Conservation (phyloP, 192 early-diverging fungal genomes). For the Thamnidium elegans region DNA sequence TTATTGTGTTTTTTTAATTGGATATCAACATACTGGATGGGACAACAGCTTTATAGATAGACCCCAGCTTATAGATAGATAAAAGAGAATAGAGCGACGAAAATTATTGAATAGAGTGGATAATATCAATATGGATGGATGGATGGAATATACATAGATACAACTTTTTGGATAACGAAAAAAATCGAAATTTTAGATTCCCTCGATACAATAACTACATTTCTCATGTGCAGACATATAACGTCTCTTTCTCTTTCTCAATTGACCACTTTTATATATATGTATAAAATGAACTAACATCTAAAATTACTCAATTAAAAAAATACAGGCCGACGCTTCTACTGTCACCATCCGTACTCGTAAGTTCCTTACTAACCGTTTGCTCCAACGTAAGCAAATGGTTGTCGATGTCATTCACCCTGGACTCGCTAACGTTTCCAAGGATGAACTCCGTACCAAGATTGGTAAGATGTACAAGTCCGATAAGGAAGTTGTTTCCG, state of each 20-base stretch:
- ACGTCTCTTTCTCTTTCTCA: background rate
- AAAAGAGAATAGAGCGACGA: too few species aligned
- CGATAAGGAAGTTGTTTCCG: slow-evolving; percentile 84
- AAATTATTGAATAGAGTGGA: background rate
- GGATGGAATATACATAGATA: slow-evolving; percentile 8
- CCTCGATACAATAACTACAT: background rate
- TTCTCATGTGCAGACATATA: background rate
- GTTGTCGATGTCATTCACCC: slow-evolving; percentile 96
- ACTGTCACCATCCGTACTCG: slow-evolving; percentile 95
- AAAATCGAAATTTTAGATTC: slow-evolving; percentile 12
- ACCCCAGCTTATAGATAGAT: too few species aligned
- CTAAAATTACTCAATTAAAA: background rate
- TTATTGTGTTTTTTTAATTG: too few species aligned
- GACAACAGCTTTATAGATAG: too few species aligned
- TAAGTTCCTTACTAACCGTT: slow-evolving; percentile 99
- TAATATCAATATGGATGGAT: background rate
- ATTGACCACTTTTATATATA: background rate
- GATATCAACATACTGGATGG: too few species aligned
- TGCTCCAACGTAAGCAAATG: slow-evolving; percentile 97
- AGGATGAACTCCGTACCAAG: slow-evolving; percentile 90
- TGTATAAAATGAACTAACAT: background rate
- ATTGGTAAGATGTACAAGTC: slow-evolving; percentile 95
- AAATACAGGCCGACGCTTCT: slow-evolving; percentile 40
- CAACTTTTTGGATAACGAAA: background rate
- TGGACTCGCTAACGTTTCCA: slow-evolving; percentile 87